A percentile compares a stretch with the other conserved stretches of the same genome.
These are phyloP conservation scores for Apiospora phragmitis DNA, from an alignment of 2,329 filamentous ascomycete species.

Conservation along the genomic window DNA sequence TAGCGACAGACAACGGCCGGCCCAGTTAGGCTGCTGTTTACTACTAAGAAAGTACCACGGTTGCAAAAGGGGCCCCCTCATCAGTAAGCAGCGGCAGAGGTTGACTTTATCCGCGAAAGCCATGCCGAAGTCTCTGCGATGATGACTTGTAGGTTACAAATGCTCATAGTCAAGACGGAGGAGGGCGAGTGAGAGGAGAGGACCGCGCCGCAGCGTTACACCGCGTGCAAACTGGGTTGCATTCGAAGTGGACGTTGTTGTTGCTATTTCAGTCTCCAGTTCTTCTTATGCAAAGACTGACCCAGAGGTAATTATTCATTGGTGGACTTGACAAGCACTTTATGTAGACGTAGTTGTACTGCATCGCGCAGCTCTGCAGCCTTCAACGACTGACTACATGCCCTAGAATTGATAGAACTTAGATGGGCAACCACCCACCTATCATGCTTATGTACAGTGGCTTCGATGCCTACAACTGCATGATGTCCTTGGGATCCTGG, in stretches of 20 bases:
- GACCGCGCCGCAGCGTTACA: conserved; percentile 10
- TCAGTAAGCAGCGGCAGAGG: not conserved
- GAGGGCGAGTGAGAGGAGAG: not conserved
- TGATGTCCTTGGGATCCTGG: not conserved
- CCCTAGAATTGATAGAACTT: no score
- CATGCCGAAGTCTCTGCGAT: not conserved
- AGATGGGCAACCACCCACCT: not conserved
- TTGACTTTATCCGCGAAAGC: not conserved
- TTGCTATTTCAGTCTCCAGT: not conserved
- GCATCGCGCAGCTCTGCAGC: not conserved
- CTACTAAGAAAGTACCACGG: not conserved
- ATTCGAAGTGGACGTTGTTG: not conserved
- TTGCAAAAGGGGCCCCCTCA: not conserved
- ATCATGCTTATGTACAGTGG: not conserved
- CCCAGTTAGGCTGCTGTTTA: not conserved
- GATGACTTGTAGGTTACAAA: not conserved
- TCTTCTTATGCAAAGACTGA: not conserved
- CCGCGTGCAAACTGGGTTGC: conserved; percentile 2
- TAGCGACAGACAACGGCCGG: not conserved
- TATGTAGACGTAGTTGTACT: not conserved
- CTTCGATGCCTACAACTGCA: not conserved
- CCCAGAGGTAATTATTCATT: not conserved
- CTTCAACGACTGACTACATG: no score
- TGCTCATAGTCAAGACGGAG: not conserved
- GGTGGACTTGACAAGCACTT: conserved; percentile 7